These are phyloP conservation scores for Phaeotremella fagi DNA, from an alignment of 768 basidiomycete genomes.

Conservation along the genomic window DNA sequence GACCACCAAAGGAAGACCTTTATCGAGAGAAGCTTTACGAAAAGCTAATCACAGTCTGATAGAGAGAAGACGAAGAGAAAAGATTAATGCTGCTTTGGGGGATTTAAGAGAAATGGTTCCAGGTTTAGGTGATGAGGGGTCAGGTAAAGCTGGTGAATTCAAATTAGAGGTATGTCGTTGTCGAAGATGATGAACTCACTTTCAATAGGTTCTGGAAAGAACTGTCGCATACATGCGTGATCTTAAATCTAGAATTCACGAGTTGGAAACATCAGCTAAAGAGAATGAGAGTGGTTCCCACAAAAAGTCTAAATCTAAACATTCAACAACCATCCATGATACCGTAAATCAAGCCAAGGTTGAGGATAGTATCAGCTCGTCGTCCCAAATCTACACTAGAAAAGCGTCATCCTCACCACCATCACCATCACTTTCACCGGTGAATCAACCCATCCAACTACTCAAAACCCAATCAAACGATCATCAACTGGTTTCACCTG, in stretches of 20 bases:
- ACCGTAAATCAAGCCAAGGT: too few relatives aligned
- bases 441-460: too few relatives aligned
- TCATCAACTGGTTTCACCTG: conserved; percentile 1
- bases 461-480: background rate
- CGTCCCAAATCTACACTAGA: background rate
- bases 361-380: too few relatives aligned
- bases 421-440: conserved; percentile 14
- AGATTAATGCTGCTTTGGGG: conserved; percentile 87
- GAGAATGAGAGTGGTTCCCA: conserved; percentile 1
- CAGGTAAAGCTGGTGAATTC: conserved; percentile 75
- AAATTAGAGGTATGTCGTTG: conserved; percentile 67
- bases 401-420: background rate
- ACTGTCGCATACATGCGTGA: conserved; percentile 75
- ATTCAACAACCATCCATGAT: too few relatives aligned
- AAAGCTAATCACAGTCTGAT: conserved; percentile 93
- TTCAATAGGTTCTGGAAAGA: conserved; percentile 56
- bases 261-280: conserved; percentile 48
- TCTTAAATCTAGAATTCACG: conserved; percentile 57
- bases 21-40: conserved; percentile 67
- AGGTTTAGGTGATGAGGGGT: conserved; percentile 51
- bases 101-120: conserved; percentile 75
- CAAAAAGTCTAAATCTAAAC: too few relatives aligned
- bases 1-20: conserved; percentile 3
- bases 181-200: background rate
- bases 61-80: conserved; percentile 86